Percentiles rank a stretch among this genome's conserved stretches.
Conservation (phyloP, 176 grass and related monocot genomes). For the Oryza glumipatula region DNA sequence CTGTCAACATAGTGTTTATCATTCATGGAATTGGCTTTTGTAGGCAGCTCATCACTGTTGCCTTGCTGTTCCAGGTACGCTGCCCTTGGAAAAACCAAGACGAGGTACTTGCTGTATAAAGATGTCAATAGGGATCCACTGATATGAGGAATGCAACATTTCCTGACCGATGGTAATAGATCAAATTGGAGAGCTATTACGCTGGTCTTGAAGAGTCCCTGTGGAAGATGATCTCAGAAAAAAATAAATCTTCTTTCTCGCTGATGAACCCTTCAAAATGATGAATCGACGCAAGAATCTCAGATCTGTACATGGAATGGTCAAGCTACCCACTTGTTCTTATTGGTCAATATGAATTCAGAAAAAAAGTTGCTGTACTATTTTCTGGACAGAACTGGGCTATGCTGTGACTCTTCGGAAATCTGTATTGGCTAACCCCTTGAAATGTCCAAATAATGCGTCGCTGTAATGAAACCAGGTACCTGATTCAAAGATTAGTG, state of each 20-base stretch:
- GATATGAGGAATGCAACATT: conserved; percentile 44
- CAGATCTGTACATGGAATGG: not conserved
- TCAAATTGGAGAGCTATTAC: conserved; percentile 11
- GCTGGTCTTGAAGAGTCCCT: conserved; percentile 1
- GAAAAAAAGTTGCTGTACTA: not conserved
- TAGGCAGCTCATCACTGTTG: conserved; percentile 36
- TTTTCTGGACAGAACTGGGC: not conserved
- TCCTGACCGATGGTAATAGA: conserved; percentile 12
- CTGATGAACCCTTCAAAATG: not conserved
- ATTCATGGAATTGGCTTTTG: conserved; percentile 12
- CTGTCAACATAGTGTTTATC: conserved; percentile 20
- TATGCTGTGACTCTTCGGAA: not conserved
- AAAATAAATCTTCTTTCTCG: not conserved
- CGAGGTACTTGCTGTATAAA: conserved; percentile 94
- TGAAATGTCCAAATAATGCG: not conserved
- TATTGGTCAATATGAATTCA: not conserved
- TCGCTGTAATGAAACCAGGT: not conserved
- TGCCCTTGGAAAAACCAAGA: conserved; percentile 81
- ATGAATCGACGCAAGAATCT: not conserved
- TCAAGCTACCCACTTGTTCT: not conserved
- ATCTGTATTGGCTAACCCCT: not conserved
- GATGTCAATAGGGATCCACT: conserved; percentile 93
- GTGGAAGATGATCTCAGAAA: no score
- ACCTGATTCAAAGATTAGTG: not conserved
- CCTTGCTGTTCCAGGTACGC: conserved; percentile 76